These are phyloP conservation scores for Evernia prunastri DNA, from an alignment of 495 filamentous ascomycete species.

Conservation along the genomic window DNA sequence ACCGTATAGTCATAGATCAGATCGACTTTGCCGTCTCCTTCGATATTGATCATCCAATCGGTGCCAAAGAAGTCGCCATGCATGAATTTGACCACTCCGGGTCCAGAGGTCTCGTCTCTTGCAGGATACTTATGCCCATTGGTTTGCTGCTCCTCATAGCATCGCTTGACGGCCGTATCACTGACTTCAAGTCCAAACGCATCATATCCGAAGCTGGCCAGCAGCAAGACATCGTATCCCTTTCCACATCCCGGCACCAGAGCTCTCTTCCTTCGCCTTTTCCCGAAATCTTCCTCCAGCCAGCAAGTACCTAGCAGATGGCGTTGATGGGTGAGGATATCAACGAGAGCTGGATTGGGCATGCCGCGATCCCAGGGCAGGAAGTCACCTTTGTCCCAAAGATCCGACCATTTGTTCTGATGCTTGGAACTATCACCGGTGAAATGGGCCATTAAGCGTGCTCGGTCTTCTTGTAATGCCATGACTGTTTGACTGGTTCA, in stretches of 20 bases:
- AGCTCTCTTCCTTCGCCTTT: constrained; percentile 40
- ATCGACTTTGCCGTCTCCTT: constrained; percentile 55
- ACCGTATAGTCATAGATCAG: constrained; percentile 83
- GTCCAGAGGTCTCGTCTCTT: constrained; percentile 38
- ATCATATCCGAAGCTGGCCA: constrained; percentile 66
- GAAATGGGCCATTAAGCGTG: constrained; percentile 31
- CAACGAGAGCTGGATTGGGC: constrained; percentile 61
- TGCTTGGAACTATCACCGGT: constrained; percentile 29
- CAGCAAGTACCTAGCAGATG: constrained; percentile 41
- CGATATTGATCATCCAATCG: constrained; percentile 46
- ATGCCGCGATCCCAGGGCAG: constrained; percentile 65
- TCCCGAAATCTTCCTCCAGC: constrained; percentile 26
- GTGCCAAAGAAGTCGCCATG: constrained; percentile 68
- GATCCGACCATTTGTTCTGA: constrained; percentile 49
- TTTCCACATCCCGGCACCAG: constrained; percentile 69
- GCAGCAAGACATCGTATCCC: constrained; percentile 66
- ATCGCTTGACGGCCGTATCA: constrained; percentile 47
- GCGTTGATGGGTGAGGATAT: constrained; percentile 46
- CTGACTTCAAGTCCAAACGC: constrained; percentile 67
- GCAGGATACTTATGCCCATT: constrained; percentile 42
- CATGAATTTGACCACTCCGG: constrained; percentile 54
- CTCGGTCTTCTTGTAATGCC: constrained; percentile 22
- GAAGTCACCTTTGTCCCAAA: constrained; percentile 57
- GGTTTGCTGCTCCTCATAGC: constrained; percentile 41
- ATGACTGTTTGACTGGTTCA: neutral